Evolutionary conservation across 495 filamentous ascomycete genomes (phyloP), one percentile per base, ranked within the genome.

Genomic region (Penicillium riverlandense): DNA sequence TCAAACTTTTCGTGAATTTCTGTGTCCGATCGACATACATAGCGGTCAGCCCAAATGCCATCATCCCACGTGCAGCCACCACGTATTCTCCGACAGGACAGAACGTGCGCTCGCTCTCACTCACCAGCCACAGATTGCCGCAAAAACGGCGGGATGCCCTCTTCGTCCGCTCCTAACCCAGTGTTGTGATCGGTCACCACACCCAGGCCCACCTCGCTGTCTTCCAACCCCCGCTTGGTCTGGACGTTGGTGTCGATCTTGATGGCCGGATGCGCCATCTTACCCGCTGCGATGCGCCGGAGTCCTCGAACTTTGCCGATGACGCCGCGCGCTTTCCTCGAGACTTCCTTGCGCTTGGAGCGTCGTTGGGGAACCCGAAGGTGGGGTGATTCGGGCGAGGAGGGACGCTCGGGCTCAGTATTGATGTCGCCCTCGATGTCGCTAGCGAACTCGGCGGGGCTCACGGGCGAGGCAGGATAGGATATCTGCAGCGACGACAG

Each of bases 1-100:
- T 74, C 66, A 38, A 74, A 74, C 47, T 70, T 71, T 5, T 69
- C 60, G 45, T 68, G 66, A 38, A 72, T 70, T 38, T 70, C 70
- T 72, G 41, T 11, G 38, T 28, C 35, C 14, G 22, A 22, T 22
- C 22, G 22, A 34, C n/a, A 36, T 10, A 38, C 27, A 37, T 50
- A 54, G 53, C 37, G 41, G 45, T 61, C 48, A 61, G 55, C 50
- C 41, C 22, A 22, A 22, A 49, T 37, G 35, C 30, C 45, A 22
- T 29, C 30, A 42, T 49, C 43, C 38, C 52, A 61, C 48, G 42
- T 58, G 54, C 42, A 30, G 40, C 4, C 27, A 22, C 22, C 22
- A 22, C 43, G 35, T 49, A 41, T 52, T 49, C 46, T 50, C 57
- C 50, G 50, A 52, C 32, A 42, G 48, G 22, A 22, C 22, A 4